Conservation (phyloP, 1,284 basidiomycete species). For the Sporisorium scitamineum region DNA sequence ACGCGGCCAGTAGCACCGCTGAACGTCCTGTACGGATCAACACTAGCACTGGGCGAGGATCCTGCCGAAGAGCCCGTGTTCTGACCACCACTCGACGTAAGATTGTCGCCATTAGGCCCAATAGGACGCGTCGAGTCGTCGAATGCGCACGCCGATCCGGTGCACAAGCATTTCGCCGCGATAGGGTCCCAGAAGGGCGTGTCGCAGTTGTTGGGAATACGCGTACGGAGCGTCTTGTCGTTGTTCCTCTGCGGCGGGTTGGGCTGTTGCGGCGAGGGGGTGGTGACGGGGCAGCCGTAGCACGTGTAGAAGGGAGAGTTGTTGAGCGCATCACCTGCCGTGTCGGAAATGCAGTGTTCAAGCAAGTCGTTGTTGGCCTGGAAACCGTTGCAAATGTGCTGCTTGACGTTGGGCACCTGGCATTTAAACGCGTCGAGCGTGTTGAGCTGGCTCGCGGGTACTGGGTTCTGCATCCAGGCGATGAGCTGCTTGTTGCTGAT, state of each 20-base stretch:
- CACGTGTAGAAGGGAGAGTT: slow-evolving; percentile 65
- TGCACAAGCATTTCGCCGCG: slow-evolving; percentile 59
- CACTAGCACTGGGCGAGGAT: slow-evolving; percentile 26
- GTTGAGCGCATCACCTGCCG: slow-evolving; percentile 58
- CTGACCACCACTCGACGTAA: slow-evolving; percentile 34
- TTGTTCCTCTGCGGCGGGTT: slow-evolving; percentile 64
- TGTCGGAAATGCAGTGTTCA: slow-evolving; percentile 63
- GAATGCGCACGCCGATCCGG: slow-evolving; percentile 47
- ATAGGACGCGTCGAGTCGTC: slow-evolving; percentile 59
- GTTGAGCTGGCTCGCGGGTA: slow-evolving; percentile 68
- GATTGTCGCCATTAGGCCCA: slow-evolving; percentile 56
- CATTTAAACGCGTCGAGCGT: slow-evolving; percentile 64
- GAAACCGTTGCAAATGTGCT: slow-evolving; percentile 63
- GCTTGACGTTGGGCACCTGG: slow-evolving; percentile 49
- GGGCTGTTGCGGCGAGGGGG: slow-evolving; percentile 59
- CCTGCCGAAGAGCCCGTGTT: slow-evolving; percentile 23
- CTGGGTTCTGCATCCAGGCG: slow-evolving; percentile 80
- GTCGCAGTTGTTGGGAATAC: slow-evolving; percentile 57
- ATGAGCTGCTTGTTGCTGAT: slow-evolving; percentile 80
- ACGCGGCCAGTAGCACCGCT: slow-evolving; percentile 15
- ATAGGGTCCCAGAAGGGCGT: slow-evolving; percentile 66
- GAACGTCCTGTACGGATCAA: slow-evolving; percentile 44
- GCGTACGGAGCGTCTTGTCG: slow-evolving; percentile 54
- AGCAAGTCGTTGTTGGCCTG: slow-evolving; percentile 53
- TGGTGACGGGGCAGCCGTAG: slow-evolving; percentile 61